Evolutionary conservation across 106 monocot species (phyloP), one percentile per base, ranked within the genome.

Genomic region (Dendrobium catenatum): DNA sequence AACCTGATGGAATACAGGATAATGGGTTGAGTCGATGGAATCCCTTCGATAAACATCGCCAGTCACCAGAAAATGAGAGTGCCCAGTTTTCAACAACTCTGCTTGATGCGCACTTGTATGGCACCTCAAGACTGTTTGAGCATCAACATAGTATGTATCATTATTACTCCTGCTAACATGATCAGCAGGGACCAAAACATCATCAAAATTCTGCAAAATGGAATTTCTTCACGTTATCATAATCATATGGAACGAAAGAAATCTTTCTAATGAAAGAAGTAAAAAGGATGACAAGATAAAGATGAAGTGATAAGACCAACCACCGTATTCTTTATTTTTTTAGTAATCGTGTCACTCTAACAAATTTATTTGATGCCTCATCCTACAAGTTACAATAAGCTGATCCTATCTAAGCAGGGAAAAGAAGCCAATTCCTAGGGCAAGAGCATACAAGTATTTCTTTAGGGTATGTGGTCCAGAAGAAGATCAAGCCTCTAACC

Each of bases 1-100:
- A 75, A 99, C 99, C 95, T 99, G 99, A 87, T 99, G 99, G 77
- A 99, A 99, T 46, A 95, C 95, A 75, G 99, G 95, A 87, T 99
- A 99, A 84, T 99, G 99, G 83, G 99, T 99, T 64, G 90, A 80
- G 56, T 99, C 99, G 46, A 99, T 93, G 11, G 95, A 93, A 73
- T 99, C 99, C 67, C 99, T 87, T 7, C 99, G 93, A 79, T 99
- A 99, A 51, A 99, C 99, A 95, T 99, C 99, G 6, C 99, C 99
- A 42, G 95, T 93, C 33, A 95, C 95, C 86, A 99, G 95, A 86
- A 95, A 95, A 78, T 89, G 88, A 59, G 80, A 87, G 78, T 95
- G 85, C 37, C 99, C 99, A 74, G 85, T 85, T 79, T 87, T 87
- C 41, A 99, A 86, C 59, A 99, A 47, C 67, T 91, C 95, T 70